Evolutionary conservation across 2,329 filamentous ascomycete species (phyloP), one percentile per base, ranked within the genome.

Genomic region (Diaporthe amygdali): DNA sequence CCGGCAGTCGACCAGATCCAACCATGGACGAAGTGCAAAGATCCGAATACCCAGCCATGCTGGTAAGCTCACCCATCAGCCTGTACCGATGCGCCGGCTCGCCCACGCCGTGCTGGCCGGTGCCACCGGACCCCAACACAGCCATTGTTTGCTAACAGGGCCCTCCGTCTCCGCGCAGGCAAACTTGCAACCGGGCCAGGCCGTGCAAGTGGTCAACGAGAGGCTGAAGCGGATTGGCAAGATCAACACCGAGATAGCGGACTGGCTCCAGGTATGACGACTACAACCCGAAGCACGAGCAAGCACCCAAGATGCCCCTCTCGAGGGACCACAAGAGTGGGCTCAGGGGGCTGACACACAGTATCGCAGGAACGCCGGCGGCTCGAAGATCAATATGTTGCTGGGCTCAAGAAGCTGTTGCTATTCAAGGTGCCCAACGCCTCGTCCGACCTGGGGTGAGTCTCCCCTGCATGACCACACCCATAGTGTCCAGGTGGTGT

Each of bases 41-140:
- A 84, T 88, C 93, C 82, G 96, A 98, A 84, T 98, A 98, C 87
- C 95, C 96, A 82, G 92, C 91, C 77, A 92, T 98, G 90, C 92
- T 97, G 92, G 96, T 98, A 88, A 87, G 78, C 69, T 72, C 25
- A 39, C 52, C n/a, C n/a, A 30, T 20, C n/a, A 25, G 32, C 52
- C 41, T n/a, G 41, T 70, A 52, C 73, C 72, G 63, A 67, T 67
- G 39, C 44, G 61, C 61, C 51, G 52, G 52, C 44, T 56, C 25
- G 39, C 49, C 55, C 39, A 44, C 27, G 34, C 55, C 47, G 25
- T 55, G 30, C 49, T 52, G 71, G 32, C 63, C 59, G 47, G 68
- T 46, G 63, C 25, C 39, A 32, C 44, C 30, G 30, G 49, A 20
- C 22, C 49, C n/a, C 37, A 51, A 17, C 41, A 25, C 47, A 39